Percentiles rank a stretch among this genome's conserved stretches.
Evolutionary conservation across 2,329 filamentous ascomycete genomes (phyloP).

Genomic region (Penicillium sp.): DNA sequence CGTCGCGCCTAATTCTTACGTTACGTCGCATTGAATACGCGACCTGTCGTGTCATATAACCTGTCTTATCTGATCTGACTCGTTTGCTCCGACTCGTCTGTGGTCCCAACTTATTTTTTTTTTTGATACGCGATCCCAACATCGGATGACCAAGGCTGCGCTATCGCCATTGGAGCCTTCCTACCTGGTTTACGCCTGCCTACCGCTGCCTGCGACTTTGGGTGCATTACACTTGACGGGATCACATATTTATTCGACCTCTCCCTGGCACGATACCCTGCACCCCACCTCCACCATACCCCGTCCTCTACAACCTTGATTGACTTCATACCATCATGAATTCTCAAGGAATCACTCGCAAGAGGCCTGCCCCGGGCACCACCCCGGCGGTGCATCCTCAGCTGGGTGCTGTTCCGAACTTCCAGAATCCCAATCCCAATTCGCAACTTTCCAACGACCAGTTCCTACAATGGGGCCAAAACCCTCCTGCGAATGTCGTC

Average conservation of each 20-base stretch:
- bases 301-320: conserved; percentile 4
- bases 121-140: conserved; percentile 19
- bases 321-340: conserved; percentile 39
- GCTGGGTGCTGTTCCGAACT: conserved; percentile 58
- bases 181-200: neutral
- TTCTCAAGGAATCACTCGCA: conserved; percentile 60
- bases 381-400: conserved; percentile 66
- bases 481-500: conserved; percentile 41
- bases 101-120: conserved; percentile 19
- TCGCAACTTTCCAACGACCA: conserved; percentile 58
- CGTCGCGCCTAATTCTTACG: conserved; percentile 3
- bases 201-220: neutral
- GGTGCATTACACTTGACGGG: neutral
- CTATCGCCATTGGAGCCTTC: conserved; percentile 14
- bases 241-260: neutral
- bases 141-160: conserved; percentile 27
- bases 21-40: neutral
- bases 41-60: no score
- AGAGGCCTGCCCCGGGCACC: conserved; percentile 75
- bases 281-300: neutral
- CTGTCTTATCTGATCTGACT: conserved; percentile 12
- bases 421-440: conserved; percentile 51
- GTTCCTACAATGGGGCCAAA: conserved; percentile 62
- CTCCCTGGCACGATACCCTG: neutral
- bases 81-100: conserved; percentile 21